Base-by-base conservation (phyloP, 345 rosid species). In the Hibiscus trionum region DNA sequence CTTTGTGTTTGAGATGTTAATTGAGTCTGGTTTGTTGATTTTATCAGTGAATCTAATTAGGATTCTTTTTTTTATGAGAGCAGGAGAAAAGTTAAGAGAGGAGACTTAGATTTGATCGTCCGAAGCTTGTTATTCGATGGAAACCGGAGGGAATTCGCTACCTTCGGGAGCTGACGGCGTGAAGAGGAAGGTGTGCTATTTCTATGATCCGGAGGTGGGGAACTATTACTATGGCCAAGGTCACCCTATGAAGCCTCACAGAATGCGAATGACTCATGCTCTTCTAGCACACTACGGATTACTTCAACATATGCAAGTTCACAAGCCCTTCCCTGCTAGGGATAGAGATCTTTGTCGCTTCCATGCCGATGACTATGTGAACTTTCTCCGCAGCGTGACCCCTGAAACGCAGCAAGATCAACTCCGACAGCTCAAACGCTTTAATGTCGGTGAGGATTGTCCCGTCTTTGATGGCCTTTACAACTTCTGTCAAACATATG, bases 341-440 rank as follows among this genome's bases (percentile, higher is more conserved):
- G 93, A 88, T 73, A 82, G 88, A 60, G 93, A 88, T 56, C 90
- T 88, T 53, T 86, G 93, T 73, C 88, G 90, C 73, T 87, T 89
- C 83, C 94, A 89, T 44, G 86, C 89, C 1, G 89, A 87, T 76
- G 88, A 87, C 76, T 87, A 82, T 44, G 91, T 87, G 72, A 42
- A 82, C 73, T 89, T 89, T 52, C 86, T 89, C 69, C 88, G 87
- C 50, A 79, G 77, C 78, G 86, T 87, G 2, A 87, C 90, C 52
- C 91, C 89, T 44, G 90, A 88, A 73, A 84, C 90, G 7, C 93
- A 88, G 84, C 93, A 88, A 72, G 89, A 88, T 61, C 91, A 85
- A 77, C 77, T 86, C 29, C 80, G 89, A 67, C 90, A 86, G 59
- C 93, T 85, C 69, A 88, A 85, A 77, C 80, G 91, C 70, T 86